Evolutionary conservation across 805 yeast species (phyloP).

Genomic region (Wickerhamiella domercqiae): DNA sequence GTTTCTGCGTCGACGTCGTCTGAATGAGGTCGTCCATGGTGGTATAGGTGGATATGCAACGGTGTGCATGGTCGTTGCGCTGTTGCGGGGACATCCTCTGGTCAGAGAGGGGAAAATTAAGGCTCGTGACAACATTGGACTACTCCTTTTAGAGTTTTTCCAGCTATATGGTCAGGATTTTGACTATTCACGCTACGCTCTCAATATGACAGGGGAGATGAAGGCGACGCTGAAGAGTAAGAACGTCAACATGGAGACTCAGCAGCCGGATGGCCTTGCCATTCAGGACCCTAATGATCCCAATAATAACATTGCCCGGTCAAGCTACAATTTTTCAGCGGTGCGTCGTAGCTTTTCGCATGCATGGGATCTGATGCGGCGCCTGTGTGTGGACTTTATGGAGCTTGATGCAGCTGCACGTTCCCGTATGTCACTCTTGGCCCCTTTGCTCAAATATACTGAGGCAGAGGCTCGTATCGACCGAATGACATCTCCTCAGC

Average conservation of each 20-base stretch:
- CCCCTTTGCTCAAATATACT: conserved; percentile 9
- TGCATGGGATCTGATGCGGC: conserved; percentile 15
- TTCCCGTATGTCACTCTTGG: conserved; percentile 12
- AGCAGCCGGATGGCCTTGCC: conserved; percentile 40
- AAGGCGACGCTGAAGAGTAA: conserved; percentile 43
- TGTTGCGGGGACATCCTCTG: conserved; percentile 66
- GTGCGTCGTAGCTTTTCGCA: conserved; percentile 56
- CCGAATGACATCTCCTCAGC: background rate
- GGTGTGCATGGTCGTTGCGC: conserved; percentile 72
- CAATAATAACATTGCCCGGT: conserved; percentile 69
- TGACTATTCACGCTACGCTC: conserved; percentile 64
- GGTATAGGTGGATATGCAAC: conserved; percentile 91
- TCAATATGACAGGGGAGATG: conserved; percentile 46
- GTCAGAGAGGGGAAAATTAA: conserved; percentile 49
- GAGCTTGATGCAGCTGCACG: background rate
- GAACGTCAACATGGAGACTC: conserved; percentile 35
- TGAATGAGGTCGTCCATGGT: conserved; percentile 82
- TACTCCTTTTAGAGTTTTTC: conserved; percentile 75
- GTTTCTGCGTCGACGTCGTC: conserved; percentile 57
- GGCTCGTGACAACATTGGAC: conserved; percentile 66
- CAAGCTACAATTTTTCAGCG: conserved; percentile 65
- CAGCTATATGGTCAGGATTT: conserved; percentile 84
- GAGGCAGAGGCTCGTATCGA: background rate
- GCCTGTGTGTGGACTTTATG: conserved; percentile 8
- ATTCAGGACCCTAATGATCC: conserved; percentile 84